phyloP scores from a whole-genome alignment of 768 basidiomycete genomes.

The Kwoniella sp. region DNA sequence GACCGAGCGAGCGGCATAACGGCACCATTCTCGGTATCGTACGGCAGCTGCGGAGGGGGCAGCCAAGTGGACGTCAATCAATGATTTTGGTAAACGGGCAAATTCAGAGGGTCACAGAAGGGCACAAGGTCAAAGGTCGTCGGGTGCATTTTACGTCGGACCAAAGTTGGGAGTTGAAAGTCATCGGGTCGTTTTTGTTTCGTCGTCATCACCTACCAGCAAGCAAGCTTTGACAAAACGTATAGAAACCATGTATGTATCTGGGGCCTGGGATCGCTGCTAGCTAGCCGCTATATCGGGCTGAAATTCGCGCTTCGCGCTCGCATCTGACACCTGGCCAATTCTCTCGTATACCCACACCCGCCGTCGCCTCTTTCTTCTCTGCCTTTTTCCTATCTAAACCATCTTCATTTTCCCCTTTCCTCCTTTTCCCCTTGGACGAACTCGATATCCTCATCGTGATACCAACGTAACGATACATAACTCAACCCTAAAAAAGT shows the following conservation, averaged over 20 bases:
- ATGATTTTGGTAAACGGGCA: not conserved
- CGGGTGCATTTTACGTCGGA: constrained; percentile 1
- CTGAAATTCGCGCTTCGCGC: too few species aligned
- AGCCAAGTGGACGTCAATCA: not conserved
- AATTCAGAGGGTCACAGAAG: not conserved
- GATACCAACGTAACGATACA: not conserved
- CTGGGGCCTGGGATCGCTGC: too few species aligned
- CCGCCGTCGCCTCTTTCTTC: not conserved
- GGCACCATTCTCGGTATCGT: not conserved
- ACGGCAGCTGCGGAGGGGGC: not conserved
- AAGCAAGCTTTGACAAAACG: too few species aligned
- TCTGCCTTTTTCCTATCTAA: not conserved
- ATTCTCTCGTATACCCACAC: not conserved
- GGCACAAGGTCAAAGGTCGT: not conserved
- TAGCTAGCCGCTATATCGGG: too few species aligned
- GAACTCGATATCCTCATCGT: too few species aligned
- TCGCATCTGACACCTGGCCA: too few species aligned
- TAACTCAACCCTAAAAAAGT: not conserved
- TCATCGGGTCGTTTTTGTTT: constrained; percentile 1
- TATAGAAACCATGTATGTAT: too few species aligned
- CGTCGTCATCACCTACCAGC: not conserved
- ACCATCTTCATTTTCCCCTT: not conserved
- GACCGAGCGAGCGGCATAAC: not conserved
- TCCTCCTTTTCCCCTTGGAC: not conserved
- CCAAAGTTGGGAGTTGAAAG: not conserved